These are phyloP conservation scores for Eutrema japonicum DNA, from an alignment of 345 rosid species.

Conservation along the genomic window DNA sequence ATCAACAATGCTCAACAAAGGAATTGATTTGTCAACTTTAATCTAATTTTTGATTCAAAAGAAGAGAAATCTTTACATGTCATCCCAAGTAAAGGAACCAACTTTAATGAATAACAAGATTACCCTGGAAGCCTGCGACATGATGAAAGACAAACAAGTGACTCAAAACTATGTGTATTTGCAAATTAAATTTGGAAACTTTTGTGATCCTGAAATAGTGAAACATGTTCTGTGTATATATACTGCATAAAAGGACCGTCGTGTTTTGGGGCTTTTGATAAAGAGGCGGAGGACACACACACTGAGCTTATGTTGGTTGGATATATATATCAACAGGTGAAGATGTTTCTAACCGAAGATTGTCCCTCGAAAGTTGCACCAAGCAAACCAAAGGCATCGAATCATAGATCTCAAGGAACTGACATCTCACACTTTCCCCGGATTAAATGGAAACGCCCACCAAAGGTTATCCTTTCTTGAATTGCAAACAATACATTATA, in stretches of 20 bases:
- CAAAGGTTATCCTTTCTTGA: constrained; percentile 40
- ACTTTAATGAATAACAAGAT: neutral
- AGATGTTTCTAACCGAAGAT: constrained; percentile 50
- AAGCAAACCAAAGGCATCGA: neutral
- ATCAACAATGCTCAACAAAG: neutral
- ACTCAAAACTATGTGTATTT: neutral
- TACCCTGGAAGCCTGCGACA: no score
- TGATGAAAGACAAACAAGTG: neutral
- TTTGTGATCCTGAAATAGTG: neutral
- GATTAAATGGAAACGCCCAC: constrained; percentile 57
- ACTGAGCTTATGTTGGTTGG: neutral
- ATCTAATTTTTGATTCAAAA: neutral
- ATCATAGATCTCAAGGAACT: constrained; percentile 43
- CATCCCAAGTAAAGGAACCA: neutral
- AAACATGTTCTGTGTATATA: neutral
- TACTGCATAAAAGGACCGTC: neutral
- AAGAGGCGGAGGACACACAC: neutral
- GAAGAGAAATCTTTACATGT: neutral
- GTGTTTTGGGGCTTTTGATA: neutral
- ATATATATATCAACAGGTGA: constrained; percentile 45
- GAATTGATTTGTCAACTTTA: neutral
- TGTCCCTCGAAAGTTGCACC: constrained; percentile 54
- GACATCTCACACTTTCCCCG: constrained; percentile 32
- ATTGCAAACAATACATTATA: neutral
- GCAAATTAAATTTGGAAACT: neutral